These are phyloP conservation scores for Colletotrichum melonis DNA, from an alignment of 2,329 filamentous ascomycete genomes.

Conservation along the genomic window DNA sequence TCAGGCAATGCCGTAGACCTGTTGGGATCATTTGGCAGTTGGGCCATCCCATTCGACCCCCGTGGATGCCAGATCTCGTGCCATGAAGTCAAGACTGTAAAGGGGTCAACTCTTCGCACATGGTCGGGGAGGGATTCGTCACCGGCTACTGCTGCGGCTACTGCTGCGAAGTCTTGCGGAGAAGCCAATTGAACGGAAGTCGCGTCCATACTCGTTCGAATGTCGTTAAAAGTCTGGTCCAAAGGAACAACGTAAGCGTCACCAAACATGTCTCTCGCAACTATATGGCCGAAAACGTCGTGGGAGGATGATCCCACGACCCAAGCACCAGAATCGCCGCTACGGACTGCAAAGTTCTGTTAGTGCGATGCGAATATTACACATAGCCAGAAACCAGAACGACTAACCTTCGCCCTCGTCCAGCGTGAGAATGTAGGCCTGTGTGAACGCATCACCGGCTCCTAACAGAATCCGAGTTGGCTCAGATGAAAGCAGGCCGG, in stretches of 20 bases:
- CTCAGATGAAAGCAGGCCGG: background rate
- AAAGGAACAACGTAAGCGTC: background rate
- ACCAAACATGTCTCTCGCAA: background rate
- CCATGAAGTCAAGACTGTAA: too few species aligned
- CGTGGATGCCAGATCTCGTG: too few species aligned
- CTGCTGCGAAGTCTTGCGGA: background rate
- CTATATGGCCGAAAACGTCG: background rate
- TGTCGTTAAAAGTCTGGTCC: background rate
- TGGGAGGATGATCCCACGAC: background rate
- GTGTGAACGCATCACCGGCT: background rate
- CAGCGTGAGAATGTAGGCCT: background rate
- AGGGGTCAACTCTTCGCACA: too few species aligned
- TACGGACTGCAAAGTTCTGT: too few species aligned
- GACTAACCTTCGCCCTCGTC: background rate
- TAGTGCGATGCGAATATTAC: too few species aligned
- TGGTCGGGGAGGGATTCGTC: too few species aligned
- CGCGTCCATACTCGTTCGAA: background rate
- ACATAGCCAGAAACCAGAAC: background rate
- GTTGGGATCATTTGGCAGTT: too few species aligned
- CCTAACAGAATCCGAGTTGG: background rate
- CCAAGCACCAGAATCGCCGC: background rate
- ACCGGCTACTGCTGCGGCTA: too few species aligned
- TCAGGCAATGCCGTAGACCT: too few species aligned
- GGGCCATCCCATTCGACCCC: too few species aligned
- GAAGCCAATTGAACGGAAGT: background rate